phyloP scores from a whole-genome alignment of 176 grass and related monocot species.

The Musa schizocarpa region DNA sequence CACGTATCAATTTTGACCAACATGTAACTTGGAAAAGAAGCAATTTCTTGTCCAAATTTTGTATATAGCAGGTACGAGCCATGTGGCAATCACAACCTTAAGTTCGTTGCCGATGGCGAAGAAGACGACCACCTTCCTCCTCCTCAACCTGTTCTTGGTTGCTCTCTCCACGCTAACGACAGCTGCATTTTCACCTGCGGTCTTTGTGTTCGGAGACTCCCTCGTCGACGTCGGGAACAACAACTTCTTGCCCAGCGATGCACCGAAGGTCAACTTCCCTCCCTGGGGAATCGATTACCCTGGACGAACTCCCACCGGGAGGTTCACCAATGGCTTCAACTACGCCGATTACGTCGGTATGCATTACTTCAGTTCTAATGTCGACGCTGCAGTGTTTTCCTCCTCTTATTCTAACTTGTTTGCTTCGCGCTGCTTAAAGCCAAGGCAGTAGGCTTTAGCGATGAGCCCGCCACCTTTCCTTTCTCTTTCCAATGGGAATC shows the following conservation, averaged over 20 bases:
- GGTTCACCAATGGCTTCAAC: slow-evolving; percentile 34
- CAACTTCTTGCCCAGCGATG: slow-evolving; percentile 15
- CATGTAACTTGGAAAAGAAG: too few species aligned
- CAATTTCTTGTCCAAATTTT: too few species aligned
- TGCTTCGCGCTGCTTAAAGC: slow-evolving; percentile 10
- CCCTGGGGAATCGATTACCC: slow-evolving; percentile 27
- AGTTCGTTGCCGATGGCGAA: too few species aligned
- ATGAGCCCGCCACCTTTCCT: slow-evolving; percentile 36
- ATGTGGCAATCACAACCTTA: too few species aligned
- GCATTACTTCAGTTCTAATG: not conserved
- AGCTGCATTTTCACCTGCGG: too few species aligned
- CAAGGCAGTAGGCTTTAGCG: slow-evolving; percentile 21
- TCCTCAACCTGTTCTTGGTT: not conserved
- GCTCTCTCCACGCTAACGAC: too few species aligned
- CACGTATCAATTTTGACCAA: too few species aligned
- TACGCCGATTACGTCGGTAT: slow-evolving; percentile 24
- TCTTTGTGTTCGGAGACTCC: slow-evolving; percentile 31
- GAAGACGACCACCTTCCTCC: not conserved
- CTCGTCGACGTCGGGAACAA: slow-evolving; percentile 33
- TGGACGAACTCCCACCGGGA: not conserved
- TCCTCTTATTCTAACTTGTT: not conserved
- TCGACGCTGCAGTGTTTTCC: not conserved
- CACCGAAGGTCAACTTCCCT: slow-evolving; percentile 20
- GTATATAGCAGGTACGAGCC: too few species aligned
- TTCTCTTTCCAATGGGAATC: slow-evolving; percentile 4